Conservation (phyloP, 1,284 basidiomycete species). For the Rhodotorula sp. region DNA sequence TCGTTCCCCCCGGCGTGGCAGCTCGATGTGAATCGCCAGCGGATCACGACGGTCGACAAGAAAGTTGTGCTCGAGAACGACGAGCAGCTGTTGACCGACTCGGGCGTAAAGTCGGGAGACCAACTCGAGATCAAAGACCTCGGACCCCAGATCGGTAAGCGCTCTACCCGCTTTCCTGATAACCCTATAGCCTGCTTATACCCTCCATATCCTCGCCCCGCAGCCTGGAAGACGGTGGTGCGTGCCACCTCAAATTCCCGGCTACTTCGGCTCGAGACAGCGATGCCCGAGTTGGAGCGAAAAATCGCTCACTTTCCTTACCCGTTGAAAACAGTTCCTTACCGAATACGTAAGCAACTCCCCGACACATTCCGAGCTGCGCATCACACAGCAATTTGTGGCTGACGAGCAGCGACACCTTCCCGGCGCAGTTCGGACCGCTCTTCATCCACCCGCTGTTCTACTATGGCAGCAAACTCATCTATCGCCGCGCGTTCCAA, state of each 20-base stretch:
- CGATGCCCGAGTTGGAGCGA: neutral
- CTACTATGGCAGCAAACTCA: conserved; percentile 63
- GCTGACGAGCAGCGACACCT: neutral
- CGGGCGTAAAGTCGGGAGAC: conserved; percentile 59
- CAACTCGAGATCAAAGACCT: conserved; percentile 79
- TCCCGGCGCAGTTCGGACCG: conserved; percentile 68
- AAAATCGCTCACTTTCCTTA: neutral
- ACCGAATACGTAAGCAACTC: conserved; percentile 83
- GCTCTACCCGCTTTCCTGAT: neutral
- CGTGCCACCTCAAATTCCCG: conserved; percentile 3
- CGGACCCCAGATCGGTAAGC: conserved; percentile 69
- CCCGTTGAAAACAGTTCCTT: conserved; percentile 55
- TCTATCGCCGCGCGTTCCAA: conserved; percentile 67
- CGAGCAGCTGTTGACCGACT: conserved; percentile 57
- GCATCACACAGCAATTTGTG: fast-evolving
- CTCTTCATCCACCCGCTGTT: conserved; percentile 86
- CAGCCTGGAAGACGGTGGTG: conserved; percentile 67
- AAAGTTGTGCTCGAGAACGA: conserved; percentile 61
- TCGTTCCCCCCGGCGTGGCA: neutral
- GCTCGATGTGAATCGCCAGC: conserved; percentile 54
- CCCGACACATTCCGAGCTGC: neutral
- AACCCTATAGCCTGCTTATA: neutral
- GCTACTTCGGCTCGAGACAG: neutral
- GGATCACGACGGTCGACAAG: conserved; percentile 63
- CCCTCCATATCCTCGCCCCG: too few species aligned